These are phyloP conservation scores for Solanum clarkiae DNA, from an alignment of 257 asterid species.

Conservation along the genomic window DNA sequence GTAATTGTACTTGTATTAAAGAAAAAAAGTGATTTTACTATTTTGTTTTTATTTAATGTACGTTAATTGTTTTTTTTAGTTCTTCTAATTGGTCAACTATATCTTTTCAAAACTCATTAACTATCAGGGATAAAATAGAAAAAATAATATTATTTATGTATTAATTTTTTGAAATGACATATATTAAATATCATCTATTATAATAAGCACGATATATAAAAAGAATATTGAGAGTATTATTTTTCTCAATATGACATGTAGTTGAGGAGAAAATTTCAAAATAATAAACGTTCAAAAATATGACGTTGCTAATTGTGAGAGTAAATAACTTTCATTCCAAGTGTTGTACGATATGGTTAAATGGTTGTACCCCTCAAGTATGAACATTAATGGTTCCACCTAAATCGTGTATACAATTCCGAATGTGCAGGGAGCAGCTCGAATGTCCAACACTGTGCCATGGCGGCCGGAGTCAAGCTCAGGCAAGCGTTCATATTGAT, in stretches of 20 bases:
- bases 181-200: too few relatives aligned
- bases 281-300: background rate
- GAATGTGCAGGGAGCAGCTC: conserved; percentile 1
- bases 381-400: background rate
- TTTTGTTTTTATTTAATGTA: too few relatives aligned
- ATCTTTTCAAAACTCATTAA: too few relatives aligned
- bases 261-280: background rate
- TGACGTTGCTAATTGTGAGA: background rate
- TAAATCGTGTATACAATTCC: background rate
- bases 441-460: conserved; percentile 33
- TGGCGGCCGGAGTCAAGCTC: conserved; percentile 35
- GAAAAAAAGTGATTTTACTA: too few relatives aligned
- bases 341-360: background rate
- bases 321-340: background rate
- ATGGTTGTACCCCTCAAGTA: background rate
- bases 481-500: conserved; percentile 33
- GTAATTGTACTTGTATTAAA: too few relatives aligned
- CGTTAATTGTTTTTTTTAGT: too few relatives aligned
- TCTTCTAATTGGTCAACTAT: too few relatives aligned
- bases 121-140: too few relatives aligned
- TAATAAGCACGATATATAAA: too few relatives aligned
- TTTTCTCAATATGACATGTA: background rate
- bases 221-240: background rate
- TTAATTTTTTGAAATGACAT: too few relatives aligned
- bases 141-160: too few relatives aligned